Base-by-base conservation (phyloP, 2,329 filamentous ascomycete genomes). In the Hypomyces rosellus region DNA sequence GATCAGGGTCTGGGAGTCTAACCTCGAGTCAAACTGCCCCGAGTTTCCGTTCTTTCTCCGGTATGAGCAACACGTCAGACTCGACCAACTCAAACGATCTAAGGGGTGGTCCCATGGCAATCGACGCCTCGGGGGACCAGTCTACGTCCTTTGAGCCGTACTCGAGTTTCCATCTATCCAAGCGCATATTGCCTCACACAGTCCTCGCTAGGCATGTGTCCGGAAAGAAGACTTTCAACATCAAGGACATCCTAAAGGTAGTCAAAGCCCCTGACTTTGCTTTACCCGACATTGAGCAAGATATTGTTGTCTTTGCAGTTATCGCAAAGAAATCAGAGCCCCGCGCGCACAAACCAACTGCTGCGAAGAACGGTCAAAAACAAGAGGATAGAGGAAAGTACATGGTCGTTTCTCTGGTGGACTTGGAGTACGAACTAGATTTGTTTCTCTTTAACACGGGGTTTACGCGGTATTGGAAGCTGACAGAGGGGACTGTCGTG, bases 381-480 rank as follows among this genome's bases (percentile, higher is more conserved):
- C 67, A 77, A 41, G 75, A 80, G 9, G 78, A 84, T 48, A 75
- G 78, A 16, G 85, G 86, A 45, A 96, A 95, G 66, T 99, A 95
- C 72, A 96, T 99, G 88, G 86, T 92, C 2, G 74, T 99, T 54
- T 88, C 82, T 2, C 75, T 99, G 3, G 89, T 88, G 0, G 92
- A 99, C 66, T 74, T 99, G 11, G 86, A 89, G 60, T 96, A 85
- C 82, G 89, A 96, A 59, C 68, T 99, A 12, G 91, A 97, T 56
- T 78, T 97, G 39, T 97, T 90, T 60, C 80, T 99, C 13, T 99
- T 99, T 69, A 88, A 88, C 60, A 84, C 86, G 0, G 95, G 89
- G 6, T 96, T 97, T 61, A 85, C 88, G 14, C 84, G 88, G 49
- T 99, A 93, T 72, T 97, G 92, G 86, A 95, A 95, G 64, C 74